Evolutionary conservation across 306 rosid genomes (phyloP), one percentile per base, ranked within the genome.

Genomic region (Senna tora): DNA sequence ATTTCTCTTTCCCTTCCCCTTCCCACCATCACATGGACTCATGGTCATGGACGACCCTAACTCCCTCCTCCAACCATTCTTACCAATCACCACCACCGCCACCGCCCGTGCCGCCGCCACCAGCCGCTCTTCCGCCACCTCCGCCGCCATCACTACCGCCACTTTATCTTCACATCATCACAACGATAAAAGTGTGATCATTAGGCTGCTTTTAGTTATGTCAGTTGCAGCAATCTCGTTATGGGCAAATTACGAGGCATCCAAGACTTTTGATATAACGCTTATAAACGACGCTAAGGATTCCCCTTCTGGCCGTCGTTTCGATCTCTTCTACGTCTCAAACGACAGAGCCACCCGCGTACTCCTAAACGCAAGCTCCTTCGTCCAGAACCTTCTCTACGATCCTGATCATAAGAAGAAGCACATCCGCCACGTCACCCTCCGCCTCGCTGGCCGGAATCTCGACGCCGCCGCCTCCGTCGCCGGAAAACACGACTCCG

Each of bases 161-260:
- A 6, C 77, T 51, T 21, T n/a, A 7, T 17, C 67, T 6, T 38
- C 67, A 15, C 7, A 30, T 22, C 46, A 50, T 9, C 2, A 15
- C 20, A 21, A 41, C 11, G 28, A 4, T 39, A 49, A 41, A 53
- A 70, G 3, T 2, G 8, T 88, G 70, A 32, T 80, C 15, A 3
- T 75, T 58, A 68, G 87, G 6, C 65, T 90, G 56, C 50, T 85
- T 21, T 25, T 53, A 13, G 7, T 86, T 41, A 17, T 88, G 55
- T 39, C 72, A 3, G 22, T 87, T 5, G 84, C 81, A 41, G 0
- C 72, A 1, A 68, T 87, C 62, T 78, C 91, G n/a, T 1, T 88
- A 0, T 92, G 90, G 91, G 91, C 90, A 22, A 84, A 82, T 66
- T 81, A 73, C 16, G 90, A 86, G 59, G 90, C 88, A 7, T 88